Evolutionary conservation across 2,329 filamentous ascomycete species (phyloP).

Genomic region (Pezicula rhizophila): DNA sequence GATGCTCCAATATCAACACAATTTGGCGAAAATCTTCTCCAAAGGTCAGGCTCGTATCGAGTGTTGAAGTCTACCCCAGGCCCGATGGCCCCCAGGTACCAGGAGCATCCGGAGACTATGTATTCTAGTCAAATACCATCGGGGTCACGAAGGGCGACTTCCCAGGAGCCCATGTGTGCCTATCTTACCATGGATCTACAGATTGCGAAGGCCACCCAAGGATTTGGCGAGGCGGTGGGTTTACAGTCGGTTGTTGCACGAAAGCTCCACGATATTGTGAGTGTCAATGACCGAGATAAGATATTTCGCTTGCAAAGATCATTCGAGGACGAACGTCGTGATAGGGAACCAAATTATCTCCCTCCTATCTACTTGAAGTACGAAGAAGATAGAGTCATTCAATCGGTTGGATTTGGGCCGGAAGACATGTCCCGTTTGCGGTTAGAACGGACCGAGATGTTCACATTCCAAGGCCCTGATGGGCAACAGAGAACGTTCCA

Average conservation of each 20-base stretch:
- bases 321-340: constrained; percentile 50
- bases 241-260: constrained; percentile 40
- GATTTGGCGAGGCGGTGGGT: constrained; percentile 51
- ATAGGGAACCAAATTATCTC: constrained; percentile 52
- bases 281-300: constrained; percentile 45
- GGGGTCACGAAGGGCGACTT: constrained; percentile 23
- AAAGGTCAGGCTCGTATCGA: constrained; percentile 43
- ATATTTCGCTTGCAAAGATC: constrained; percentile 43
- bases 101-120: constrained; percentile 47
- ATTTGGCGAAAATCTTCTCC: constrained; percentile 35
- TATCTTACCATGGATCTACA: constrained; percentile 54
- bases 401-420: constrained; percentile 45
- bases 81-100: constrained; percentile 40
- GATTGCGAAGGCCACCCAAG: constrained; percentile 48
- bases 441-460: constrained; percentile 47
- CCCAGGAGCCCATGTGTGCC: constrained; percentile 45
- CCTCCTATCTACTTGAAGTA: constrained; percentile 55
- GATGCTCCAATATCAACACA: constrained; percentile 35
- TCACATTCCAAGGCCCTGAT: constrained; percentile 47
- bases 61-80: constrained; percentile 46
- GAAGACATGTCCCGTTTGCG: constrained; percentile 48
- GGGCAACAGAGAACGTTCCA: constrained; percentile 45
- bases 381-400: constrained; percentile 49
- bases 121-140: constrained; percentile 31
- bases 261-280: constrained; percentile 49